These are phyloP conservation scores for Bipolaris oryzae DNA, from an alignment of 2,329 filamentous ascomycete species.

Conservation along the genomic window DNA sequence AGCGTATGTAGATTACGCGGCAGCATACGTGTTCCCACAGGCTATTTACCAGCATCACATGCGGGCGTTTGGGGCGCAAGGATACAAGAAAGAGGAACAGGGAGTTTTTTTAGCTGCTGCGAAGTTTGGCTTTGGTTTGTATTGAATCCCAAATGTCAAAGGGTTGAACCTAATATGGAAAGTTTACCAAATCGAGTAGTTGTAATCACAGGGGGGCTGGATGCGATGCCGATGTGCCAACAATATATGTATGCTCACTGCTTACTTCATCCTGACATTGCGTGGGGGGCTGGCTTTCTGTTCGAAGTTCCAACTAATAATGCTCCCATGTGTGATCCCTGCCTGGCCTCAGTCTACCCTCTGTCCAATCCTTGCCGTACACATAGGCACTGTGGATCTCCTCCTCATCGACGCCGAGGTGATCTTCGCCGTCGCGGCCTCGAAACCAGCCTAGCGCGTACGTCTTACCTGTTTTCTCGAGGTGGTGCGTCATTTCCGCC, in stretches of 20 bases:
- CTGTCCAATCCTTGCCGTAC: conserved; percentile 59
- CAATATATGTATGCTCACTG: background rate
- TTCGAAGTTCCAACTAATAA: conserved; percentile 20
- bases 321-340: conserved; percentile 35
- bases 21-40: conserved; percentile 8
- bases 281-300: too few species aligned
- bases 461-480: conserved; percentile 66
- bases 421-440: conserved; percentile 73
- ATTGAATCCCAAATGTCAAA: conserved; percentile 1
- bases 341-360: conserved; percentile 41
- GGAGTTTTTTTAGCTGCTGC: background rate
- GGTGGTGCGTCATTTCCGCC: conserved; percentile 64
- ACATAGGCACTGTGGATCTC: conserved; percentile 69
- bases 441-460: conserved; percentile 81
- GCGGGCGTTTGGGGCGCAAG: conserved; percentile 26
- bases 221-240: background rate
- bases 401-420: conserved; percentile 80
- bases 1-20: conserved; percentile 15
- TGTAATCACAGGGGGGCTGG: background rate
- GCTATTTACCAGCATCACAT: conserved; percentile 30
- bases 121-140: background rate
- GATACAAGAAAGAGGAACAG: conserved; percentile 13
- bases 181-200: background rate
- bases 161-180: background rate
- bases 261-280: background rate